Evolutionary conservation across 495 filamentous ascomycete species (phyloP).

Genomic region (Astrothelium macrocarpum): DNA sequence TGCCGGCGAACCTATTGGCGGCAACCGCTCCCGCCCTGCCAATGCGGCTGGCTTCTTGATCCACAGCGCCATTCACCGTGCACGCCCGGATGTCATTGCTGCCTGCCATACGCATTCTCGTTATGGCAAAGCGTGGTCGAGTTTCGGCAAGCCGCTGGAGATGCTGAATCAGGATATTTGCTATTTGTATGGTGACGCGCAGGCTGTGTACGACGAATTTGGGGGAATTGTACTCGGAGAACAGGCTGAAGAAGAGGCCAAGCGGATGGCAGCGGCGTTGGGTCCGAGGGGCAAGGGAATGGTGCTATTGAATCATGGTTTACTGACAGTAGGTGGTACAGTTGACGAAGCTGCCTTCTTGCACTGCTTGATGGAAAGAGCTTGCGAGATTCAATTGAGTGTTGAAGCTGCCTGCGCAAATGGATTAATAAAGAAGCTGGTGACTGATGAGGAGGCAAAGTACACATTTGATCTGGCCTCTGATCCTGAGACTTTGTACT

Average conservation of each 20-base stretch:
- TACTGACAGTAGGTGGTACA: slow-evolving; percentile 34
- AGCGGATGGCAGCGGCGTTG: slow-evolving; percentile 31
- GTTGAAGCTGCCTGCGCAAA: slow-evolving; percentile 34
- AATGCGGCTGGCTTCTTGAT: slow-evolving; percentile 36
- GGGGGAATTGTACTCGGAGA: slow-evolving; percentile 31
- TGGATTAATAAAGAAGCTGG: slow-evolving; percentile 28
- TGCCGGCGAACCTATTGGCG: slow-evolving; percentile 31
- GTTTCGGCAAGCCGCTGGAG: slow-evolving; percentile 31
- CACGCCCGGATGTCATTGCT: slow-evolving; percentile 31
- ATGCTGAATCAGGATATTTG: slow-evolving; percentile 37
- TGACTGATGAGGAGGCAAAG: slow-evolving; percentile 30
- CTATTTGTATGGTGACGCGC: slow-evolving; percentile 34
- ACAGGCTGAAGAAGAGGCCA: slow-evolving; percentile 27
- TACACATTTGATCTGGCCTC: slow-evolving; percentile 32
- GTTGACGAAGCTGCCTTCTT: slow-evolving; percentile 35
- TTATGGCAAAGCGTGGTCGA: slow-evolving; percentile 32
- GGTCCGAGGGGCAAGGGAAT: slow-evolving; percentile 33
- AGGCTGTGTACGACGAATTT: slow-evolving; percentile 33
- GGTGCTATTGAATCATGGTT: slow-evolving; percentile 33
- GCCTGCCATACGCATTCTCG: slow-evolving; percentile 32
- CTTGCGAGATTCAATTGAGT: slow-evolving; percentile 33
- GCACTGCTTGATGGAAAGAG: slow-evolving; percentile 34
- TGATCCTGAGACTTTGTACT: slow-evolving; percentile 32
- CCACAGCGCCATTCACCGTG: slow-evolving; percentile 33
- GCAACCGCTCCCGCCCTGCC: slow-evolving; percentile 29